Evolutionary conservation across 2,329 filamentous ascomycete genomes (phyloP).

Genomic region (Penicillium paneum): DNA sequence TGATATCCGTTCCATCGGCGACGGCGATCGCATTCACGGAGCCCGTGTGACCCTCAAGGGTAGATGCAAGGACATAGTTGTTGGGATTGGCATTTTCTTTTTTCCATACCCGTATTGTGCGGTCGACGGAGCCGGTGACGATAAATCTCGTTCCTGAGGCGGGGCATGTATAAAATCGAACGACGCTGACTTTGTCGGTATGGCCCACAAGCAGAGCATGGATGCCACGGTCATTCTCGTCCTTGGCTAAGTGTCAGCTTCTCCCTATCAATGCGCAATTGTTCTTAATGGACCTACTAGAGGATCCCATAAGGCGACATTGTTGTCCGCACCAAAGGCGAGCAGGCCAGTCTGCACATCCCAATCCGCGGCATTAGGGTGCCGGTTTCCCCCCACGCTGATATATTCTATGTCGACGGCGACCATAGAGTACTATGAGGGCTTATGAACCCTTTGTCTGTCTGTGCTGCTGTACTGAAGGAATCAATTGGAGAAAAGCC

Average conservation of each 20-base stretch:
- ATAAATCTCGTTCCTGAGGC: conserved; percentile 56
- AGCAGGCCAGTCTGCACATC: conserved; percentile 64
- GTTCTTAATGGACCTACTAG: conserved; percentile 52
- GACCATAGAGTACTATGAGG: conserved; percentile 33
- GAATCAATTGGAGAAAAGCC: conserved; percentile 17
- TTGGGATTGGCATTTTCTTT: conserved; percentile 21
- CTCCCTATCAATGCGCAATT: conserved; percentile 5
- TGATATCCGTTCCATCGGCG: conserved; percentile 44
- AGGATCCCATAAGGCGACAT: conserved; percentile 85
- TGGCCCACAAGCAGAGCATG: conserved; percentile 70
- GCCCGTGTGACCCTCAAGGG: conserved; percentile 64
- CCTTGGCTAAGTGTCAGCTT: conserved; percentile 32
- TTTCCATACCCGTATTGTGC: conserved; percentile 65
- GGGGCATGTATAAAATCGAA: conserved; percentile 67
- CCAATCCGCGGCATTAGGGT: conserved; percentile 90
- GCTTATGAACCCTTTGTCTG: not conserved
- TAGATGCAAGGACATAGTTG: conserved; percentile 47
- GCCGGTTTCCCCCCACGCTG: conserved; percentile 82
- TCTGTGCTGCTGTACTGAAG: not conserved
- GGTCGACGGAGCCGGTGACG: conserved; percentile 78
- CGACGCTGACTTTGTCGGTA: conserved; percentile 73
- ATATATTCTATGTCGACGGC: conserved; percentile 52
- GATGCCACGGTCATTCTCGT: conserved; percentile 56
- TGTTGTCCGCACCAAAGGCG: conserved; percentile 84
- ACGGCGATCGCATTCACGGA: conserved; percentile 66